phyloP scores from a whole-genome alignment of 805 yeast genomes.

The Clavispora asparagi region DNA sequence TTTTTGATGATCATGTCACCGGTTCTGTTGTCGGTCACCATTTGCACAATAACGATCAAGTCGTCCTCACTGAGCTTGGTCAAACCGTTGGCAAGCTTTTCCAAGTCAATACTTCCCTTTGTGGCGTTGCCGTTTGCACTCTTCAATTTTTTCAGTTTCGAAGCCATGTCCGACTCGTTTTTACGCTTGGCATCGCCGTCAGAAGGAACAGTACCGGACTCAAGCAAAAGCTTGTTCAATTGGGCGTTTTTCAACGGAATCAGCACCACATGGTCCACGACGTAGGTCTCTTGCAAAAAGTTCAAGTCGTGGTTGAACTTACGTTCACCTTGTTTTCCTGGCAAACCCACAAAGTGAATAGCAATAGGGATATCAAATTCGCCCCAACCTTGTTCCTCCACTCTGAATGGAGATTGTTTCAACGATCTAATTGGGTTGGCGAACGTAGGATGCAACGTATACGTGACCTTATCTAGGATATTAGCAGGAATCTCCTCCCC shows the following conservation, averaged over 20 bases:
- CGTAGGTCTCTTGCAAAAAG: slow-evolving; percentile 71
- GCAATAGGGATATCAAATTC: slow-evolving; percentile 87
- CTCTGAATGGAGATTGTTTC: slow-evolving; percentile 78
- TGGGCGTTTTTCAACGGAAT: slow-evolving; percentile 71
- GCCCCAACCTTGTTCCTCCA: slow-evolving; percentile 97
- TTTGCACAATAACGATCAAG: slow-evolving; percentile 88
- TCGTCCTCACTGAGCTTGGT: slow-evolving; percentile 90
- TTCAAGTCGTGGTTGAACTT: slow-evolving; percentile 86
- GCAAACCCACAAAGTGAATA: slow-evolving; percentile 53
- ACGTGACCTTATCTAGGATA: slow-evolving; percentile 87
- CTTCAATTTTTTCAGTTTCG: slow-evolving; percentile 49
- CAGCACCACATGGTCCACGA: slow-evolving; percentile 68
- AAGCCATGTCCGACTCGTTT: slow-evolving; percentile 19
- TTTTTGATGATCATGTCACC: slow-evolving; percentile 93
- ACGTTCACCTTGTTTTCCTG: slow-evolving; percentile 84
- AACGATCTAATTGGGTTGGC: slow-evolving; percentile 78
- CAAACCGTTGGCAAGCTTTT: slow-evolving; percentile 82
- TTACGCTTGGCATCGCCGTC: slow-evolving; percentile 37
- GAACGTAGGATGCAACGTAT: slow-evolving; percentile 92
- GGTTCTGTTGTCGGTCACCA: slow-evolving; percentile 94
- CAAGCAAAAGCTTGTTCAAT: slow-evolving; percentile 66
- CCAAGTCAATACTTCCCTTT: slow-evolving; percentile 80
- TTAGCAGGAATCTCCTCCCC: slow-evolving; percentile 84
- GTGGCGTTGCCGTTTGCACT: slow-evolving; percentile 43
- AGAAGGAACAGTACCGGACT: slow-evolving; percentile 75